phyloP scores from a whole-genome alignment of 352 stramenopile species.

The Globisporangium irregulare region DNA sequence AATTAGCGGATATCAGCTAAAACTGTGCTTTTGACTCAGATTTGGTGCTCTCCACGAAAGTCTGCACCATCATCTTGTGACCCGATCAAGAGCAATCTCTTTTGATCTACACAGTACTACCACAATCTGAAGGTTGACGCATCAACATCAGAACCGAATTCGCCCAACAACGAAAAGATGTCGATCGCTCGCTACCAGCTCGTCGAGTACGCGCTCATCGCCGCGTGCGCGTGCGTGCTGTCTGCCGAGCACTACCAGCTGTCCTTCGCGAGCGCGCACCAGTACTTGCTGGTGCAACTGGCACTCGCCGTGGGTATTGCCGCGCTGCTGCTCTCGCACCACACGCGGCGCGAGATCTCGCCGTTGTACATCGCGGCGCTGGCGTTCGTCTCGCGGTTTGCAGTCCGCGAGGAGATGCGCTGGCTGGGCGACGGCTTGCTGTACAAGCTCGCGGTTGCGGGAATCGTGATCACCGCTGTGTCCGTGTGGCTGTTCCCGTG shows the following conservation, averaged over 20 bases:
- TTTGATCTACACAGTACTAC: not conserved
- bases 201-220: conserved; percentile 27
- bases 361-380: conserved; percentile 31
- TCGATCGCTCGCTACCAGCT: conserved; percentile 12
- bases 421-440: conserved; percentile 6
- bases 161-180: conserved; percentile 1
- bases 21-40: not conserved
- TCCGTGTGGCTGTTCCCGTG: conserved; percentile 48
- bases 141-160: not conserved
- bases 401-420: conserved; percentile 9
- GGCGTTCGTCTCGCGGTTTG: conserved; percentile 7
- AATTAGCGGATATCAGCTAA: not conserved
- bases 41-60: not conserved
- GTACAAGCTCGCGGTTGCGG: conserved; percentile 9
- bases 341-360: conserved; percentile 28
- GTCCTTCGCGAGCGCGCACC: conserved; percentile 11
- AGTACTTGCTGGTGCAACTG: conserved; percentile 10
- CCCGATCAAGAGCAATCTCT: not conserved
- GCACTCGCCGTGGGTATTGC: conserved; percentile 12
- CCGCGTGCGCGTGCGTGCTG: conserved; percentile 10
- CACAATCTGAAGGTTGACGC: not conserved
- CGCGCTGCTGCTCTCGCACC: conserved; percentile 31
- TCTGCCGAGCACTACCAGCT: conserved; percentile 5
- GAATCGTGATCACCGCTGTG: conserved; percentile 23
- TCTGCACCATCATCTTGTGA: not conserved